These are phyloP conservation scores for Talaromyces thailandensis DNA, from an alignment of 495 filamentous ascomycete species.

Conservation along the genomic window DNA sequence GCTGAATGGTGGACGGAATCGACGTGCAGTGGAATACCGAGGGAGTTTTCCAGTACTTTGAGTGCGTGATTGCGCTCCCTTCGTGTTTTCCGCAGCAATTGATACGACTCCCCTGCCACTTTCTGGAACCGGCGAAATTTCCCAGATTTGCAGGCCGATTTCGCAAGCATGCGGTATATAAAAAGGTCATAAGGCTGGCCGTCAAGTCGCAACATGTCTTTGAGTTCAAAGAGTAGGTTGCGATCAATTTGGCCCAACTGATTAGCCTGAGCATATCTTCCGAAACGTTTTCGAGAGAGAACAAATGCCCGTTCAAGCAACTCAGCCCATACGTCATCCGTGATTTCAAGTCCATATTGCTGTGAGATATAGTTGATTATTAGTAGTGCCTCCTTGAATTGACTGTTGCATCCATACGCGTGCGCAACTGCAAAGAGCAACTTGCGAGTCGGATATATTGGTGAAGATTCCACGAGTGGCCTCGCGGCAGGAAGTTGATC, in stretches of 20 bases:
- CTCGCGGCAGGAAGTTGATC: constrained; percentile 18
- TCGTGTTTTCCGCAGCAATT: constrained; percentile 21
- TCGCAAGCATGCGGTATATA: constrained; percentile 44
- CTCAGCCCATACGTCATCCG: constrained; percentile 42
- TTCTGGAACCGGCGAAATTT: constrained; percentile 14
- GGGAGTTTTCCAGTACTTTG: constrained; percentile 15
- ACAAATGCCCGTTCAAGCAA: constrained; percentile 53
- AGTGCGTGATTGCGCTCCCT: constrained; percentile 17
- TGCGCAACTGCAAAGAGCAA: constrained; percentile 52
- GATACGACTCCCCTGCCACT: constrained; percentile 22
- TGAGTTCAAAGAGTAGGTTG: constrained; percentile 28
- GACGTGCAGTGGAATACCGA: constrained; percentile 4
- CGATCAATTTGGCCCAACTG: constrained; percentile 13
- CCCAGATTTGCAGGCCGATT: constrained; percentile 13
- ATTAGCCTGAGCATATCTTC: constrained; percentile 4
- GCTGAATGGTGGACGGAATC: background rate
- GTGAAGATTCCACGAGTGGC: constrained; percentile 33
- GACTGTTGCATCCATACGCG: constrained; percentile 46
- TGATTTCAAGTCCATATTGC: constrained; percentile 43
- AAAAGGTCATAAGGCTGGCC: constrained; percentile 43
- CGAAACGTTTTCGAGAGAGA: constrained; percentile 21
- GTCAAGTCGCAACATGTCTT: constrained; percentile 48
- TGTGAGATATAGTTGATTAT: constrained; percentile 47
- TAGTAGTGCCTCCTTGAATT: constrained; percentile 43
- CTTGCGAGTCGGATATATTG: constrained; percentile 42